A percentile compares a stretch with the other conserved stretches of the same genome.
Conservation (phyloP, 495 filamentous ascomycete genomes). For the Podospora anserina region DNA sequence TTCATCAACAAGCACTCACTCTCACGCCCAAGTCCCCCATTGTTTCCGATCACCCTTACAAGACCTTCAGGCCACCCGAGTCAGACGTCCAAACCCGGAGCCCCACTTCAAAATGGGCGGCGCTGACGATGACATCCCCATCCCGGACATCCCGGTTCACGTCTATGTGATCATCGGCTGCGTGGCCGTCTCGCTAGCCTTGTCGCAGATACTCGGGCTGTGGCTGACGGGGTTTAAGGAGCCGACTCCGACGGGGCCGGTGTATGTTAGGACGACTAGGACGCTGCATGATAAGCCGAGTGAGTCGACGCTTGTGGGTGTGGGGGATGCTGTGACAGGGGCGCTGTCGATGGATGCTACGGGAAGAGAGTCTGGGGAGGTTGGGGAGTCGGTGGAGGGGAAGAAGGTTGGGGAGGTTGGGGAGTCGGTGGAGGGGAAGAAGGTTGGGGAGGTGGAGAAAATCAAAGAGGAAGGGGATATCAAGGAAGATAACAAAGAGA, state of each 20-base stretch:
- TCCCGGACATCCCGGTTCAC: conserved; percentile 13
- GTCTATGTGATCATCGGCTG: conserved; percentile 16
- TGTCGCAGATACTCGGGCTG: conserved; percentile 5
- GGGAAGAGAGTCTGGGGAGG: background rate
- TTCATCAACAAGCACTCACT: background rate
- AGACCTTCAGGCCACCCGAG: background rate
- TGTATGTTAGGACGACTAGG: background rate
- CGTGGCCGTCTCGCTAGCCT: conserved; percentile 3
- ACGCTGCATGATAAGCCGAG: background rate
- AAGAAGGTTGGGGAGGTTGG: background rate
- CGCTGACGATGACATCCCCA: conserved; percentile 4
- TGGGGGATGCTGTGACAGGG: background rate
- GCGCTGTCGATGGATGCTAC: background rate
- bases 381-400: background rate
- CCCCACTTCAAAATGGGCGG: conserved; percentile 1
- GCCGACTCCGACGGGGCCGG: background rate
- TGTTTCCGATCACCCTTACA: background rate
- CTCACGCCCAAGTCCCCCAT: background rate
- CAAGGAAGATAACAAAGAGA: background rate
- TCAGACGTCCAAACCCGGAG: background rate
- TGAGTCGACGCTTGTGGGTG: background rate
- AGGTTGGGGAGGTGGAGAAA: background rate
- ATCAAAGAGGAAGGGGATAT: background rate
- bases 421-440: background rate
- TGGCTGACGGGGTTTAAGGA: conserved; percentile 16